Conservation (phyloP, 495 filamentous ascomycete genomes). For the Bombardia bombarda region DNA sequence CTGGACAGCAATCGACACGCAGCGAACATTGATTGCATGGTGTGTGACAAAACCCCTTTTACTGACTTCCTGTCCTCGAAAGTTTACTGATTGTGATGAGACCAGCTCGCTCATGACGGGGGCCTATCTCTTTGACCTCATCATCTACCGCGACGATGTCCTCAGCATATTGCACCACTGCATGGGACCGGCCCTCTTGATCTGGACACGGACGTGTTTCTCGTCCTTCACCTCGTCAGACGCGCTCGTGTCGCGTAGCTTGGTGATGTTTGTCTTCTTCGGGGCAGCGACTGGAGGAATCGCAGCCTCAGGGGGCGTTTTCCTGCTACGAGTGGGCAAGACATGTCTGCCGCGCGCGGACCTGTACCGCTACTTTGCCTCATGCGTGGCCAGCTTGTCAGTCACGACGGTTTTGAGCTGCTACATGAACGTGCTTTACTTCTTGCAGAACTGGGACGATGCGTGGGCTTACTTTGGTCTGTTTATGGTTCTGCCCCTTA, state of each 20-base stretch:
- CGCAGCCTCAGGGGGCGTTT: background rate
- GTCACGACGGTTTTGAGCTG: background rate
- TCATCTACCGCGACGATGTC: slow-evolving; percentile 1
- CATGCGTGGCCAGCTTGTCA: background rate
- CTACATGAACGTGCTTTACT: slow-evolving; percentile 2
- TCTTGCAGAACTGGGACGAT: background rate
- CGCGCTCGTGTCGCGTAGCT: background rate
- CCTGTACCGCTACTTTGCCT: background rate
- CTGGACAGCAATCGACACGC: background rate
- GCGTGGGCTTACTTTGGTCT: background rate
- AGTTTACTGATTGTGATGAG: background rate
- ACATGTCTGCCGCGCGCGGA: background rate
- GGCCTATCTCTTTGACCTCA: background rate
- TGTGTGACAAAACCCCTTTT: background rate
- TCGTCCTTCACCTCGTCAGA: background rate
- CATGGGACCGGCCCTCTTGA: background rate
- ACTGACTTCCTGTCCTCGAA: background rate
- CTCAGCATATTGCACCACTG: background rate
- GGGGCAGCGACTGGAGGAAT: background rate
- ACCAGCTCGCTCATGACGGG: background rate
- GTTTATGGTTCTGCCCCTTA: background rate
- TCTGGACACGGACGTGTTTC: slow-evolving; percentile 1
- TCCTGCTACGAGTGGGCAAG: slow-evolving; percentile 1
- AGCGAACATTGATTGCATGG: background rate
- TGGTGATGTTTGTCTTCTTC: slow-evolving; percentile 1